A percentile compares a stretch with the other conserved stretches of the same genome.
Conservation (phyloP, 768 basidiomycete genomes). For the Termitomyces sp. region DNA sequence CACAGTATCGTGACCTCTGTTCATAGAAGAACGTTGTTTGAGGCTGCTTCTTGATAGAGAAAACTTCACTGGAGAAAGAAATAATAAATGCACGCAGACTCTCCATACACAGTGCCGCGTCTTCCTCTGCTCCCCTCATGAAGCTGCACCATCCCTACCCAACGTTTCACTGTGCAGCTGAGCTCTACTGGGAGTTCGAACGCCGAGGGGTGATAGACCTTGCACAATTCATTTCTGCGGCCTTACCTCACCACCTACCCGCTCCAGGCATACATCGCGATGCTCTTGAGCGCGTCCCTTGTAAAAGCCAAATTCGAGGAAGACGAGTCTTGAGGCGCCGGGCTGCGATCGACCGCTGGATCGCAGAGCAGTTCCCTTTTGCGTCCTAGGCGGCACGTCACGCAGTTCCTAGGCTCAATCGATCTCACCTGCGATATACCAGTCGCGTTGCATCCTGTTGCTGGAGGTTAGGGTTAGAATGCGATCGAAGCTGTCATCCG, state of each 20-base stretch:
- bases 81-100: not conserved
- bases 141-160: not conserved
- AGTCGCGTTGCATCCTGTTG: not conserved
- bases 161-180: not conserved
- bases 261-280: not conserved
- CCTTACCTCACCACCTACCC: not conserved
- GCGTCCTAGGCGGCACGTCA: not conserved
- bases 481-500: constrained; percentile 39
- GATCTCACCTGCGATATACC: not conserved
- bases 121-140: too few species aligned
- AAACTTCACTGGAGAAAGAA: not conserved
- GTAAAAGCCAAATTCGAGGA: constrained; percentile 10
- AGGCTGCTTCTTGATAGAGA: constrained; percentile 51
- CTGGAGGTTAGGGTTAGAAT: too few species aligned
- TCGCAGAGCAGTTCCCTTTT: not conserved
- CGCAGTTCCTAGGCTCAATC: not conserved
- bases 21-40: constrained; percentile 77
- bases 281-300: not conserved
- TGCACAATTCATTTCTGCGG: not conserved
- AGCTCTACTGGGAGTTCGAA: constrained; percentile 5
- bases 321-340: constrained; percentile 10
- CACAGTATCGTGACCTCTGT: constrained; percentile 69
- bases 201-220: constrained; percentile 6
- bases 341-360: constrained; percentile 12
- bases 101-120: not conserved